Percentiles rank a stretch among this genome's conserved stretches.
Evolutionary conservation across 768 basidiomycete species (phyloP).

Genomic region (Rhizopogon salebrosus): DNA sequence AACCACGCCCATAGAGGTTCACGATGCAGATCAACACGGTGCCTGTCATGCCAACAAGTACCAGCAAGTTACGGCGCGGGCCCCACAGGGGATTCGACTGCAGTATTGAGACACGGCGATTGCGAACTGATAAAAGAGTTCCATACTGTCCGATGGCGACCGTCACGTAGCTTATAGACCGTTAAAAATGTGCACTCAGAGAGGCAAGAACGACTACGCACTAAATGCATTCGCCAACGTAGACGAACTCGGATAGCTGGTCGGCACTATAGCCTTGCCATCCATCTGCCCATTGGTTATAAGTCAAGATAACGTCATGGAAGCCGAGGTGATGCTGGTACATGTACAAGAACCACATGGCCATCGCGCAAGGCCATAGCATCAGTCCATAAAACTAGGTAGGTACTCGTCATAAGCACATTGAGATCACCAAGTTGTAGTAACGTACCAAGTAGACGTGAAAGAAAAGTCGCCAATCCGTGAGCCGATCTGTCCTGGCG

Average conservation of each 20-base stretch:
- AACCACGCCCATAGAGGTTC: conserved; percentile 32
- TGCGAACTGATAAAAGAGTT: conserved; percentile 19
- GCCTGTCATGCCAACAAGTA: conserved; percentile 28
- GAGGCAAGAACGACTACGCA: conserved; percentile 14
- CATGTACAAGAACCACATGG: conserved; percentile 37
- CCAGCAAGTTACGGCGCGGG: conserved; percentile 30
- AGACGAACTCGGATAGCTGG: conserved; percentile 30
- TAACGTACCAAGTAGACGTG: conserved; percentile 40
- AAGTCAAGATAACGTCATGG: conserved; percentile 33
- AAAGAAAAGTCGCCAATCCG: conserved; percentile 43
- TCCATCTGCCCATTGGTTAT: conserved; percentile 33
- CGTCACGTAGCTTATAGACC: conserved; percentile 28
- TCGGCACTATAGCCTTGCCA: conserved; percentile 27
- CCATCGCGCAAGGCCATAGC: conserved; percentile 40
- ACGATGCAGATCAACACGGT: conserved; percentile 26
- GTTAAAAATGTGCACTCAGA: neutral
- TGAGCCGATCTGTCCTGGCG: conserved; percentile 40
- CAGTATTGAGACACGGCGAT: conserved; percentile 24
- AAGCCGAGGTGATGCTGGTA: conserved; percentile 27
- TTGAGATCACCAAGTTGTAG: conserved; percentile 2
- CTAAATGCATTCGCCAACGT: conserved; percentile 39
- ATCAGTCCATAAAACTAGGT: conserved; percentile 37
- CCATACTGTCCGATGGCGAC: conserved; percentile 27
- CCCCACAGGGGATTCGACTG: conserved; percentile 30
- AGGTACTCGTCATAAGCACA: neutral